phyloP scores from a whole-genome alignment of 495 filamentous ascomycete species.

The Penicillium silybi region DNA sequence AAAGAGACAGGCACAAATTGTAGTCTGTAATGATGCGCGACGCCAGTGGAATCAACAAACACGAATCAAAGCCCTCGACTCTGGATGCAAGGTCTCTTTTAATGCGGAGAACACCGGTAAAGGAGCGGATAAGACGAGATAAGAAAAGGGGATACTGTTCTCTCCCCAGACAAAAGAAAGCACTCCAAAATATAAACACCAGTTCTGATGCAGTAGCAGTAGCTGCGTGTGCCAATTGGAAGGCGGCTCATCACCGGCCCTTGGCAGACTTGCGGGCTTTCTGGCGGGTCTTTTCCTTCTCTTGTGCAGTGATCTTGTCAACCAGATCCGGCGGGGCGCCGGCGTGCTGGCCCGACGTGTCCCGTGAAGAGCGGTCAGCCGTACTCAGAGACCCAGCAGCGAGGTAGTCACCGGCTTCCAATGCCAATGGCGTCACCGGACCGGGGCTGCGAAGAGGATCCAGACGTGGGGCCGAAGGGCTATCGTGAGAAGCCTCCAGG shows the following conservation, averaged over 20 bases:
- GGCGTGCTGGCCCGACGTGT: slow-evolving; percentile 10
- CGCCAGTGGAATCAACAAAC: slow-evolving; percentile 3
- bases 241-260: slow-evolving; percentile 25
- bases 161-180: not conserved
- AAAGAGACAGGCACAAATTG: slow-evolving; percentile 25
- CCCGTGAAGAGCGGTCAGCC: slow-evolving; percentile 20
- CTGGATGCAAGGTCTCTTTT: slow-evolving; percentile 8
- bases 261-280: slow-evolving; percentile 30
- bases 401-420: slow-evolving; percentile 58
- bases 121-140: slow-evolving; percentile 15
- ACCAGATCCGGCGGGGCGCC: slow-evolving; percentile 32
- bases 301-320: slow-evolving; percentile 35
- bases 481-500: slow-evolving; percentile 33
- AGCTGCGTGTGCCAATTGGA: not conserved
- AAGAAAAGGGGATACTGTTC: not conserved
- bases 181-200: not conserved
- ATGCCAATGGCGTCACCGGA: slow-evolving; percentile 69
- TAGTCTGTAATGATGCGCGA: not conserved
- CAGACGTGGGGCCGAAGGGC: slow-evolving; percentile 60
- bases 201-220: slow-evolving; percentile 11
- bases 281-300: slow-evolving; percentile 38
- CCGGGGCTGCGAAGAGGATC: slow-evolving; percentile 70
- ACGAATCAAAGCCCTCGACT: not conserved
- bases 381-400: slow-evolving; percentile 32
- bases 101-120: slow-evolving; percentile 13